A percentile compares a stretch with the other conserved stretches of the same genome.
phyloP scores from a whole-genome alignment of 257 asterid genomes.

The Scutellaria barbata region DNA sequence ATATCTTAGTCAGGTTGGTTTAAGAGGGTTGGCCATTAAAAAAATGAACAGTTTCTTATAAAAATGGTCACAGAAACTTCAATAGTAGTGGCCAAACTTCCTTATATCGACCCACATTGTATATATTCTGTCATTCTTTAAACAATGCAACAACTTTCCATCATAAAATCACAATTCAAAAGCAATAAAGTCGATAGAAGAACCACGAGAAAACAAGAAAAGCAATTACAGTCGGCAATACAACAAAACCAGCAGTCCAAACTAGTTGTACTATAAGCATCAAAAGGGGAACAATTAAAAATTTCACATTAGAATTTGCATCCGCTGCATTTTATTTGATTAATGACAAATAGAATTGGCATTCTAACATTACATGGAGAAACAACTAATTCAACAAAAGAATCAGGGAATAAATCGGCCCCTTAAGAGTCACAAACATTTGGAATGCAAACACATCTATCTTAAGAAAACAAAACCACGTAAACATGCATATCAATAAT shows the following conservation, averaged over 20 bases:
- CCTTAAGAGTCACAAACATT: constrained; percentile 26
- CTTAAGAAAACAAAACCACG: constrained; percentile 11
- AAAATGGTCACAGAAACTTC: constrained; percentile 21
- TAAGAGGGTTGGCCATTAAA: constrained; percentile 21
- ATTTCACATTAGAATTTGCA: constrained; percentile 28
- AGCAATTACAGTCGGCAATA: constrained; percentile 16
- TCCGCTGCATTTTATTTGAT: too few relatives aligned
- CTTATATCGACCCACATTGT: constrained; percentile 18
- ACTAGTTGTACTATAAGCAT: constrained; percentile 7
- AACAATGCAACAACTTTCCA: constrained; percentile 19
- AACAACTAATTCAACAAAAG: constrained; percentile 17
- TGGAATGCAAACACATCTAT: constrained; percentile 19
- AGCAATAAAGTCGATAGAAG: constrained; percentile 13
- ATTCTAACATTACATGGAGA: neutral
- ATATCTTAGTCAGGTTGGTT: constrained; percentile 15
- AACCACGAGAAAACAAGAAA: constrained; percentile 9
- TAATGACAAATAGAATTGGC: constrained; percentile 23
- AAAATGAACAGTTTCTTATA: constrained; percentile 24
- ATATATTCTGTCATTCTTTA: constrained; percentile 19
- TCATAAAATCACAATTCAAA: constrained; percentile 22
- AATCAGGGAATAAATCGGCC: constrained; percentile 6
- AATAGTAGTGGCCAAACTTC: constrained; percentile 4
- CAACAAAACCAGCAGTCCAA: neutral
- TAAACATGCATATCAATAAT: constrained; percentile 26
- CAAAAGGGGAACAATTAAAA: constrained; percentile 16